Evolutionary conservation across 192 early-diverging fungal genomes (phyloP).

Genomic region (Umbelopsis ramanniana): DNA sequence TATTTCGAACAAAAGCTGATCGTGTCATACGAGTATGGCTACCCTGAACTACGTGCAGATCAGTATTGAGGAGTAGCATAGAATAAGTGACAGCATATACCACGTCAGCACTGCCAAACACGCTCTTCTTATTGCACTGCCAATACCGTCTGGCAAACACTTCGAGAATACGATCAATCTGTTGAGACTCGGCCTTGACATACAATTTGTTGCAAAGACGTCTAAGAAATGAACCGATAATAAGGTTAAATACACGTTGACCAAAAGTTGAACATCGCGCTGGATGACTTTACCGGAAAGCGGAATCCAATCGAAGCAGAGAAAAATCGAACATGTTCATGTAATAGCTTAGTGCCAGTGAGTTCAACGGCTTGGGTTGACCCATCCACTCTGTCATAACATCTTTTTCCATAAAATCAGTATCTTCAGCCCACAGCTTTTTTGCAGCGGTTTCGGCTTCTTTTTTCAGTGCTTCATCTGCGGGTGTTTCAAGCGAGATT

Average conservation of each 20-base stretch:
- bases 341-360: slow-evolving; percentile 63
- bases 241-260: not conserved
- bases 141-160: slow-evolving; percentile 83
- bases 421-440: slow-evolving; percentile 48
- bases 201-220: slow-evolving; percentile 75
- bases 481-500: not conserved
- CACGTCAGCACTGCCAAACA: slow-evolving; percentile 64
- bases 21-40: slow-evolving; percentile 74
- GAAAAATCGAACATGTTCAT: slow-evolving; percentile 82
- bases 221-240: slow-evolving; percentile 36
- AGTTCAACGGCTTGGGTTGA: slow-evolving; percentile 56
- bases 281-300: slow-evolving; percentile 59
- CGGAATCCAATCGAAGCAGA: slow-evolving; percentile 71
- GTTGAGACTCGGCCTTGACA: slow-evolving; percentile 91
- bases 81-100: slow-evolving; percentile 89
- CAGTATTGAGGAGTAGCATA: slow-evolving; percentile 89
- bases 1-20: slow-evolving; percentile 74
- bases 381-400: slow-evolving; percentile 57
- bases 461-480: slow-evolving; percentile 7
- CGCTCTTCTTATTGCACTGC: slow-evolving; percentile 74
- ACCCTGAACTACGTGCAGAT: slow-evolving; percentile 86
- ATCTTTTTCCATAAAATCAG: slow-evolving; percentile 45
- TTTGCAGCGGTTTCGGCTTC: slow-evolving; percentile 29
- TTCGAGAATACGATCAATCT: slow-evolving; percentile 88
- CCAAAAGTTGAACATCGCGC: not conserved